phyloP scores from a whole-genome alignment of 768 basidiomycete species.

The Rhizopogon roseolus region DNA sequence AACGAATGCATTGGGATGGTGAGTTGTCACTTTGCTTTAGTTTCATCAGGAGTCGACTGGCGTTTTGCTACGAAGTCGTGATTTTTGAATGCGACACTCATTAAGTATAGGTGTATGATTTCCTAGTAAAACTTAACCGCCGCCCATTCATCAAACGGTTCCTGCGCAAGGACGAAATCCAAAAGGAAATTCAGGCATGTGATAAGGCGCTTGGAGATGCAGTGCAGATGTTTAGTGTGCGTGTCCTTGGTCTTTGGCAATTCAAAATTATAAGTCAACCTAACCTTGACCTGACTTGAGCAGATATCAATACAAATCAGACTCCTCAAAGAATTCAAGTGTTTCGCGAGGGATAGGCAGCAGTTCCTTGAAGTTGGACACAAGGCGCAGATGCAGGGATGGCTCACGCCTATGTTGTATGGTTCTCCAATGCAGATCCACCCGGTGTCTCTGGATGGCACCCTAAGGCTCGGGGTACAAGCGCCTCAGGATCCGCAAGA shows the following conservation, averaged over 20 bases:
- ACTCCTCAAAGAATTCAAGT: neutral
- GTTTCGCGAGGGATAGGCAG: neutral
- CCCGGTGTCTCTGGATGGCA: neutral
- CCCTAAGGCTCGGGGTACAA: neutral
- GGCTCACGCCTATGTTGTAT: neutral
- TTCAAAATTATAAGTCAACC: neutral
- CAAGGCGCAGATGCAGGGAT: neutral
- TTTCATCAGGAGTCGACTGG: neutral
- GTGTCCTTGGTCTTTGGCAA: conserved; percentile 9
- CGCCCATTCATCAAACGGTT: conserved; percentile 78
- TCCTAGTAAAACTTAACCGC: conserved; percentile 55
- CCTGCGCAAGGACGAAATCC: conserved; percentile 67
- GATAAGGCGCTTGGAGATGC: conserved; percentile 51
- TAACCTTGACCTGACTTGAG: neutral
- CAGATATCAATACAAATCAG: neutral
- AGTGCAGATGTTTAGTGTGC: conserved; percentile 48
- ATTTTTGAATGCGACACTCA: neutral
- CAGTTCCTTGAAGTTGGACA: too few species aligned
- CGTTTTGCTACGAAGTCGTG: too few species aligned
- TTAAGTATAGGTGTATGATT: conserved; percentile 37
- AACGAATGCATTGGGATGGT: conserved; percentile 39
- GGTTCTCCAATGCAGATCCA: neutral
- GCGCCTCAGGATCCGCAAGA: neutral
- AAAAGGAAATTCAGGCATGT: conserved; percentile 45
- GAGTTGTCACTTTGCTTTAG: conserved; percentile 12